Evolutionary conservation across 768 basidiomycete genomes (phyloP).

Genomic region (Suillus luteus): DNA sequence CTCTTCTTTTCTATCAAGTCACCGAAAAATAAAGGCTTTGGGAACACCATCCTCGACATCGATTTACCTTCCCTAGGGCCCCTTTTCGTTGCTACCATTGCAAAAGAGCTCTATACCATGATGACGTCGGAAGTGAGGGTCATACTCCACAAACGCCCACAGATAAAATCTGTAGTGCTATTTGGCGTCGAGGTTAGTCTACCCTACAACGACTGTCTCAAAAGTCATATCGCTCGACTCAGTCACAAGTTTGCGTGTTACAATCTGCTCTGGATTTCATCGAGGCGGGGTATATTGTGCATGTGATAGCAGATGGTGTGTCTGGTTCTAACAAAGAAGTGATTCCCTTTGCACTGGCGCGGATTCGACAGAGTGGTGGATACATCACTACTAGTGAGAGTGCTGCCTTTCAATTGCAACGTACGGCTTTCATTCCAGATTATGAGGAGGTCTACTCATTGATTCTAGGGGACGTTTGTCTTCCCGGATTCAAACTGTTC

Average conservation of each 20-base stretch:
- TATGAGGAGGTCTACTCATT: slow-evolving; percentile 20
- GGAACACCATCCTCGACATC: slow-evolving; percentile 65
- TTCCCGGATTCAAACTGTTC: slow-evolving; percentile 71
- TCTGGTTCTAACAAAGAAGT: slow-evolving; percentile 83
- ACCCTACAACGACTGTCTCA: neutral
- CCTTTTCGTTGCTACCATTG: slow-evolving; percentile 60
- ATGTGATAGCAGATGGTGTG: slow-evolving; percentile 83
- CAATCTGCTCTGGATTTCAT: slow-evolving; percentile 80
- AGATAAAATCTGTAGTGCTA: slow-evolving; percentile 64
- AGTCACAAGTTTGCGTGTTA: slow-evolving; percentile 90
- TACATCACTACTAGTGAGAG: slow-evolving; percentile 82
- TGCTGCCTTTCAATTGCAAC: slow-evolving; percentile 73
- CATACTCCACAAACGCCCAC: slow-evolving; percentile 48
- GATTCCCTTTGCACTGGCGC: slow-evolving; percentile 69
- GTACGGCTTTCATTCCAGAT: slow-evolving; percentile 33
- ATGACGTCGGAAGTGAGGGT: slow-evolving; percentile 62
- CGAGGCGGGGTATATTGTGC: slow-evolving; percentile 48
- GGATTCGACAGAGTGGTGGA: slow-evolving; percentile 71
- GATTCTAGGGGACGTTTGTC: slow-evolving; percentile 55
- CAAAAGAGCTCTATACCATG: slow-evolving; percentile 89
- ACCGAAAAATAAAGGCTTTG: slow-evolving; percentile 53
- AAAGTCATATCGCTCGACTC: slow-evolving; percentile 10
- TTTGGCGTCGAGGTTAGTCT: slow-evolving; percentile 83
- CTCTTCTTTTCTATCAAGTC: neutral
- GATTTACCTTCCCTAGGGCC: slow-evolving; percentile 53